Evolutionary conservation across 139 green algal species (phyloP).

Genomic region (Closterium sp.): DNA sequence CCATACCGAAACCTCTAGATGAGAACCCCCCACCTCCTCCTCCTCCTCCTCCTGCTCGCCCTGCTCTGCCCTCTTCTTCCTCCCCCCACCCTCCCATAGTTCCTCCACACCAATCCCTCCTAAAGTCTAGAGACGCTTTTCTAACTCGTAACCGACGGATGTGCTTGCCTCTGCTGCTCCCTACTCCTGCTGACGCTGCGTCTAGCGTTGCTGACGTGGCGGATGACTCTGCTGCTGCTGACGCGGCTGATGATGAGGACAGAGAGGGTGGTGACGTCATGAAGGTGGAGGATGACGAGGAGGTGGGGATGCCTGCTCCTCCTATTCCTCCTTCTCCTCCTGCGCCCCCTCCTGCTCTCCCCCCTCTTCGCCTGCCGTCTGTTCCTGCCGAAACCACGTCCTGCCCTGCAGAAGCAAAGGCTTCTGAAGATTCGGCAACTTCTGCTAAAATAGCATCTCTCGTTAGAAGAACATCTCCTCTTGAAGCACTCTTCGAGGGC

Average conservation of each 20-base stretch:
- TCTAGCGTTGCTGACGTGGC: background rate
- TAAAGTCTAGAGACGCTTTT: background rate
- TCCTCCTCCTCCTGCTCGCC: background rate
- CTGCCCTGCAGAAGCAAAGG: background rate
- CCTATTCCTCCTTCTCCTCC: background rate
- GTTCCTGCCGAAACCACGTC: too few species aligned
- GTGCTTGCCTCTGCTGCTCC: background rate
- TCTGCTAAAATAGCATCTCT: background rate
- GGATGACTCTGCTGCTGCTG: background rate
- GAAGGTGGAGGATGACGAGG: background rate
- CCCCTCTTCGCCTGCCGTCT: background rate
- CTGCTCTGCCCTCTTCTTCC: background rate
- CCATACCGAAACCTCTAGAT: background rate
- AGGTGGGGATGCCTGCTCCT: background rate
- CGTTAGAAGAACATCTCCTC: background rate
- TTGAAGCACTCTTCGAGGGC: background rate
- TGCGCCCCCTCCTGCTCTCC: background rate
- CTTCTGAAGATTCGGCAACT: background rate
- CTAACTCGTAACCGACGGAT: background rate
- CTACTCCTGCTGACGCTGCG: background rate
- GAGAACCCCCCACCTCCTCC: background rate
- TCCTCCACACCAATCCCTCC: background rate
- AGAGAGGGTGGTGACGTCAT: background rate
- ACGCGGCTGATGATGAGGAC: background rate
- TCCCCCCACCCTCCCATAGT: background rate